phyloP scores from a whole-genome alignment of 306 rosid genomes.

The Quercus wislizeni region DNA sequence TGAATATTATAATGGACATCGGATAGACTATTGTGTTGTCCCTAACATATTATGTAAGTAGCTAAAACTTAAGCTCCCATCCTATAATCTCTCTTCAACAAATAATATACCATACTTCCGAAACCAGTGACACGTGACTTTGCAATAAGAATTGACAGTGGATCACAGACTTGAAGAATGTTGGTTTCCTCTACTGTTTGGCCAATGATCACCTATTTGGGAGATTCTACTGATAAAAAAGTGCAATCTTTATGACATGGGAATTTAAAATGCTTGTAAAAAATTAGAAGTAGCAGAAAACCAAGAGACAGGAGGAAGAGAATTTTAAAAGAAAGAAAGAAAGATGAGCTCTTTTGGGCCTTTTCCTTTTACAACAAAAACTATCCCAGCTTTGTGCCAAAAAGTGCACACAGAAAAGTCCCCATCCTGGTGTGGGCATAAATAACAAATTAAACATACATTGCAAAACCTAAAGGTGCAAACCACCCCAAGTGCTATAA shows the following conservation, averaged over 20 bases:
- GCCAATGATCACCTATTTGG: neutral
- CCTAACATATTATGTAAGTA: neutral
- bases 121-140: neutral
- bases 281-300: neutral
- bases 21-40: neutral
- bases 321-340: neutral
- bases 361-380: neutral
- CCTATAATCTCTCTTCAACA: neutral
- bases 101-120: neutral
- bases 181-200: neutral
- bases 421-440: neutral
- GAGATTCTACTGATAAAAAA: neutral
- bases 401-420: neutral
- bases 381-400: neutral
- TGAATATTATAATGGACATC: neutral
- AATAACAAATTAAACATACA: neutral
- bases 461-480: neutral
- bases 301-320: neutral
- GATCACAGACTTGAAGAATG: neutral
- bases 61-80: neutral
- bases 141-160: slow-evolving; percentile 2
- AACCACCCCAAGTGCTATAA: neutral
- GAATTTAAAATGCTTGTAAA: neutral
- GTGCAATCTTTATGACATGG: neutral
- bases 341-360: neutral